Percentiles rank a stretch among this genome's conserved stretches.
Evolutionary conservation across 306 rosid species (phyloP).

Genomic region (Sicyos baderoa): DNA sequence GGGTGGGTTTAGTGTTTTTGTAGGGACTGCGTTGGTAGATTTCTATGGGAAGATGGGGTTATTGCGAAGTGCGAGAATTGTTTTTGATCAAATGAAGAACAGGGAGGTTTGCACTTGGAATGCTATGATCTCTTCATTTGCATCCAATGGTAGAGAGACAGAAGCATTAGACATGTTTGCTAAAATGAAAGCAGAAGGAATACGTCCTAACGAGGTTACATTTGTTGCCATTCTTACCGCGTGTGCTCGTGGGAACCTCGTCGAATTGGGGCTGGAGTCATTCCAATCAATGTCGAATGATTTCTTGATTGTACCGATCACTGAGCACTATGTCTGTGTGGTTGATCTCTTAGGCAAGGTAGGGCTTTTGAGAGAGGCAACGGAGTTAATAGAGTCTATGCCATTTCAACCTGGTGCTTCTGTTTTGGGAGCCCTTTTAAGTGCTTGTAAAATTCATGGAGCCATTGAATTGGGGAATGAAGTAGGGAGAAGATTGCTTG

Average conservation of each 20-base stretch:
- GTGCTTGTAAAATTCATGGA: conserved; percentile 77
- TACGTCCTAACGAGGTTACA: conserved; percentile 49
- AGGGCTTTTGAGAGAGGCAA: conserved; percentile 59
- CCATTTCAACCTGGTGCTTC: conserved; percentile 59
- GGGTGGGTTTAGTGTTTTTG: conserved; percentile 34
- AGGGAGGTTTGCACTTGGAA: conserved; percentile 70
- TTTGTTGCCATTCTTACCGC: conserved; percentile 63
- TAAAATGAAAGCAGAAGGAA: conserved; percentile 37
- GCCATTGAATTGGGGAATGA: conserved; percentile 55
- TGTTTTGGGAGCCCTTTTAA: conserved; percentile 57
- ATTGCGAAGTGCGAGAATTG: conserved; percentile 30
- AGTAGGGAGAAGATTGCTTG: conserved; percentile 42
- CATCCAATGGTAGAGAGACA: conserved; percentile 58
- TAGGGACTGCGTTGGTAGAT: conserved; percentile 55
- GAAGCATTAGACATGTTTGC: conserved; percentile 55
- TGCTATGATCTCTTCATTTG: conserved; percentile 63
- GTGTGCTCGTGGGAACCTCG: conserved; percentile 53
- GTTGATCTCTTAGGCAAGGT: conserved; percentile 77
- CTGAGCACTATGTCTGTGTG: conserved; percentile 68
- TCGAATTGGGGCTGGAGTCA: conserved; percentile 44
- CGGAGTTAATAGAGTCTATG: conserved; percentile 43
- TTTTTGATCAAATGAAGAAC: conserved; percentile 32
- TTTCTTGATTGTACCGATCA: conserved; percentile 36
- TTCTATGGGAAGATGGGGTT: conserved; percentile 70
- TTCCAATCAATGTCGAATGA: conserved; percentile 41